Conservation (phyloP, 225 moss, liverwort and hornwort species). For the Marchantia polymorpha region DNA sequence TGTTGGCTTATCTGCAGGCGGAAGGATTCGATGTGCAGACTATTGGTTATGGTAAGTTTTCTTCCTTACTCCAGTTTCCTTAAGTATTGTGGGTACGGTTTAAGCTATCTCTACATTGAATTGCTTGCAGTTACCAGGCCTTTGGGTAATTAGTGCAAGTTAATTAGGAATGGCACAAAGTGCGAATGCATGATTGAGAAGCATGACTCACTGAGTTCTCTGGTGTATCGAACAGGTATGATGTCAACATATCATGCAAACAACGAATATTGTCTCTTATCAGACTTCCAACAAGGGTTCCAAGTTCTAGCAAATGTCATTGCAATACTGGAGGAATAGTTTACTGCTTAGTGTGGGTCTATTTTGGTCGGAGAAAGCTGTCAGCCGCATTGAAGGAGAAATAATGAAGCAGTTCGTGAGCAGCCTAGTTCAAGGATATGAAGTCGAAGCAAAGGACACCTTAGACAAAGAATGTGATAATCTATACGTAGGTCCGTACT, state of each 20-base stretch:
- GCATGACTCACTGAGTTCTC: background rate
- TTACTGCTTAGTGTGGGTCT: too few relatives aligned
- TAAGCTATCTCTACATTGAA: background rate
- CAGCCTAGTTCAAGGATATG: too few relatives aligned
- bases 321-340: slow-evolving; percentile 30
- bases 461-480: too few relatives aligned
- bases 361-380: too few relatives aligned
- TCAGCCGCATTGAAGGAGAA: too few relatives aligned
- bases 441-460: too few relatives aligned
- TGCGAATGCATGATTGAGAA: background rate
- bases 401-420: too few relatives aligned
- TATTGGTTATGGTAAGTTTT: slow-evolving; percentile 60
- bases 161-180: background rate
- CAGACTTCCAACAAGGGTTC: slow-evolving; percentile 67
- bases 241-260: slow-evolving; percentile 72
- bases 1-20: slow-evolving; percentile 37
- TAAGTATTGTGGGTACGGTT: background rate
- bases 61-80: background rate
- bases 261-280: slow-evolving; percentile 62
- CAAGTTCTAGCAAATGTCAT: slow-evolving; percentile 44
- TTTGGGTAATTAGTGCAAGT: background rate
- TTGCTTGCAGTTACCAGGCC: background rate
- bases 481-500: too few relatives aligned
- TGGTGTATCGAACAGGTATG: slow-evolving; percentile 38
- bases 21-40: slow-evolving; percentile 76